Evolutionary conservation across 2,329 filamentous ascomycete species (phyloP), one percentile per base, ranked within the genome.

Genomic region (Stenocarpella maydis): DNA sequence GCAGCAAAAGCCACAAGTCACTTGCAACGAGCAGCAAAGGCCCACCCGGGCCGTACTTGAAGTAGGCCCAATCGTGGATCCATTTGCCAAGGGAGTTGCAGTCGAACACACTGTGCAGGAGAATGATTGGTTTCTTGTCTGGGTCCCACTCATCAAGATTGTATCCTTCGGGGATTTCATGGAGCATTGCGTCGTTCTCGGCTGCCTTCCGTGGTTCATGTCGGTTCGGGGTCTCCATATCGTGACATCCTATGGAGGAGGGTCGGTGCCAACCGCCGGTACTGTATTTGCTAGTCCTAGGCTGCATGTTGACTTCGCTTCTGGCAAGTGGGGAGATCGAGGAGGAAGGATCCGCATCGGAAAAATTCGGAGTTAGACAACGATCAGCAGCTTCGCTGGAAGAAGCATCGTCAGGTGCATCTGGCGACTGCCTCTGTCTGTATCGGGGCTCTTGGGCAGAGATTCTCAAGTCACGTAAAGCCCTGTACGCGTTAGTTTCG

Each of bases 1-100:
- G 98, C 71, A 50, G 14, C 14, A 17, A 2, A 2, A 28, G 24
- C 47, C 47, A 50, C 4, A 50, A 12, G 24, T 50, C 47, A 28
- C 47, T 24, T 7, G 47, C 21, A 2, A 50, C 17, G 1, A 28
- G 24, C 8, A 14, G 3, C 47, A 50, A 28, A 2, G 47, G 47
- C n/a, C n/a, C n/a, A 14, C 3, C 17, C 17, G 12, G 3, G 8
- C 47, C 47, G 26, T 28, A 8, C 26, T 1, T 17, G 0, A 1
- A 2, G 12, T 5, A 1, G 9, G 47, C 9, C 47, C 47, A 50
- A 24, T 50, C 47, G 17, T 17, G 28, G 4, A 50, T 50, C 47
- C 47, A 50, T 17, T 50, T 50, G 8, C 47, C 47, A 19, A 50
- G 21, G 15, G 47, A 28, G 19, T 50, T 19, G 4, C 12, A 15